Evolutionary conservation across 805 yeast genomes (phyloP).

Genomic region (Diddensiella transvaalensis): DNA sequence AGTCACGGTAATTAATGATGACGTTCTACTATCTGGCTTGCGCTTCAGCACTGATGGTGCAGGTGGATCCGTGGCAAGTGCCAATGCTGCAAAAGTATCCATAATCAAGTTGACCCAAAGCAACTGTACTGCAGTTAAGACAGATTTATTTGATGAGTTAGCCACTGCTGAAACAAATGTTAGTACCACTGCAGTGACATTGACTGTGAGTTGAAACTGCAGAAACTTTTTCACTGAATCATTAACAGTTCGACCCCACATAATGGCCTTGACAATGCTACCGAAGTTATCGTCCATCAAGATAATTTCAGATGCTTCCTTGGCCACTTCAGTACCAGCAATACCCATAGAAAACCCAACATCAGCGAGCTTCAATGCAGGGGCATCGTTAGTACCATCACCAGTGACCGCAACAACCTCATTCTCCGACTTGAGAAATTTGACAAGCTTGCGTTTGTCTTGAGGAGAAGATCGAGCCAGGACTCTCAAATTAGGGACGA

Average conservation of each 20-base stretch:
- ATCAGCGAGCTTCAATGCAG: conserved; percentile 93
- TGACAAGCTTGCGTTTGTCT: conserved; percentile 85
- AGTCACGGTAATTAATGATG: conserved; percentile 77
- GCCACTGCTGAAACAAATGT: conserved; percentile 94
- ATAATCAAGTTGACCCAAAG: conserved; percentile 96
- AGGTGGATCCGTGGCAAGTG: conserved; percentile 96
- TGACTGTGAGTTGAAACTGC: conserved; percentile 95
- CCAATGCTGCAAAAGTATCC: conserved; percentile 98
- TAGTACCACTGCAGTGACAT: conserved; percentile 90
- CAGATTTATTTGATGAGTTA: conserved; percentile 72
- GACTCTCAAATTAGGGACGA: conserved; percentile 76
- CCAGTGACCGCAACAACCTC: conserved; percentile 99
- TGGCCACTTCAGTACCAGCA: conserved; percentile 96
- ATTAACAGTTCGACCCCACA: conserved; percentile 98
- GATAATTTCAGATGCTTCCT: conserved; percentile 93
- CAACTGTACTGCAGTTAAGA: conserved; percentile 93
- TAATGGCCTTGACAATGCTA: conserved; percentile 92
- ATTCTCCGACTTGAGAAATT: conserved; percentile 69
- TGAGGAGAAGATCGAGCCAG: conserved; percentile 95
- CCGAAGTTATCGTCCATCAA: conserved; percentile 92
- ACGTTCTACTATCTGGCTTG: conserved; percentile 77
- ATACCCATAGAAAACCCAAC: conserved; percentile 99
- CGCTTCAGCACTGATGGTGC: conserved; percentile 73
- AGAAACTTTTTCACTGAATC: conserved; percentile 91
- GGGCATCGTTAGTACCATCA: conserved; percentile 99